Conservation (phyloP, 129 eudicot genomes). For the Apium graveolens region DNA sequence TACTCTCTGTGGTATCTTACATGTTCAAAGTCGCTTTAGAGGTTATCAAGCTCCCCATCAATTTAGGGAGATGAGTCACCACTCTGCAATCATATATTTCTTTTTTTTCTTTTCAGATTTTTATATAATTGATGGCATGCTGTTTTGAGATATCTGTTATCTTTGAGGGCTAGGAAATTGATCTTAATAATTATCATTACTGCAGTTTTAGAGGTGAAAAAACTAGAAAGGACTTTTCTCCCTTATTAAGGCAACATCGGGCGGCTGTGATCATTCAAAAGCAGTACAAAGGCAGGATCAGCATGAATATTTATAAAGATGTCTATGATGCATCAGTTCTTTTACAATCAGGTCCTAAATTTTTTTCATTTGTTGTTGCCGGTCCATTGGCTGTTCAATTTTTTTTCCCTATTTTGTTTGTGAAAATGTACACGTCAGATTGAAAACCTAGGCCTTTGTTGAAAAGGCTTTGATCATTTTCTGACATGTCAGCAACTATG, state of each 20-base stretch:
- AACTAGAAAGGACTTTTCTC: conserved; percentile 68
- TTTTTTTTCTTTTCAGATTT: background rate
- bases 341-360: conserved; percentile 67
- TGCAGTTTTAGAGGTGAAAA: conserved; percentile 84
- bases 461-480: background rate
- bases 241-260: conserved; percentile 52
- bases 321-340: conserved; percentile 42
- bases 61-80: conserved; percentile 48
- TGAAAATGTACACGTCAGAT: background rate
- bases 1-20: conserved; percentile 84
- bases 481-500: background rate
- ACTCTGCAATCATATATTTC: conserved; percentile 78
- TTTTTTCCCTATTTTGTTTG: background rate
- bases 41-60: conserved; percentile 81
- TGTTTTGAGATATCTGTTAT: background rate
- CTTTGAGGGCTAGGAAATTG: background rate
- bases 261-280: conserved; percentile 83
- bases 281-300: conserved; percentile 42
- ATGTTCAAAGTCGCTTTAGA: conserved; percentile 96
- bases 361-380: background rate
- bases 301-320: conserved; percentile 35
- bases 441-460: background rate
- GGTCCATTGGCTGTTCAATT: background rate
- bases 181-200: background rate
- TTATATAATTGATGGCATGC: background rate